Evolutionary conservation across 306 rosid species (phyloP), one percentile per base, ranked within the genome.

Genomic region (Castanea mollissima): DNA sequence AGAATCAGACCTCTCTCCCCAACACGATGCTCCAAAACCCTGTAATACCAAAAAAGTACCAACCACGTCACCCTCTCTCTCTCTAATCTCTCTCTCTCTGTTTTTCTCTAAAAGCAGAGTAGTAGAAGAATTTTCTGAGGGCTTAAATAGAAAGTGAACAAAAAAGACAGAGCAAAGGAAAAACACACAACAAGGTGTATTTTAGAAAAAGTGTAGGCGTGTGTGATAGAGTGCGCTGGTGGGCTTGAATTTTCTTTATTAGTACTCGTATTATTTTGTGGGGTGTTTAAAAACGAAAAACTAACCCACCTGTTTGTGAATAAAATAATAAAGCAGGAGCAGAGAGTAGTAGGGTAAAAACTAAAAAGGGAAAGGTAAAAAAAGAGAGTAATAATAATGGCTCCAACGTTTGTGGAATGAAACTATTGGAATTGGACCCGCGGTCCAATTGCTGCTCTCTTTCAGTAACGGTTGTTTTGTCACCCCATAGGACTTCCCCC

Each of bases 1-100:
- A 76, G 81, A 74, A 83, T 85, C 65, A 76, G 84, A 86, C 69
- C 55, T 78, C 77, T 35, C 79, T 49, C 74, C 86, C 90, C 94
- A 93, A 91, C 98, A 91, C 94, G 90, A 91, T 86, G 88, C 94
- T 91, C 96, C 97, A 91, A 93, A 91, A 88, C 92, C 5, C 97
- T 88, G 97, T 88, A 91, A 88, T 78, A 85, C 76, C 75, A 76
- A 87, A 83, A 86, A 82, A 84, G 92, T 77, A 80, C 77, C 82
- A 44, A 80, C 77, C 82, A 44, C 81, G 60, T 55, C 46, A 72
- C 62, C 16, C 49, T 63, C 79, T 41, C 3, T 79, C 57, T 76
- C 44, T 77, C 77, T 16, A 10, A 31, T 31, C 27, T 78, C 83
- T 75, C 87, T 77, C 44, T 82, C 67, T 85, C 77, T 76, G 51